Conservation (phyloP, 2,329 filamentous ascomycete genomes). For the Stromatinia cepivora region DNA sequence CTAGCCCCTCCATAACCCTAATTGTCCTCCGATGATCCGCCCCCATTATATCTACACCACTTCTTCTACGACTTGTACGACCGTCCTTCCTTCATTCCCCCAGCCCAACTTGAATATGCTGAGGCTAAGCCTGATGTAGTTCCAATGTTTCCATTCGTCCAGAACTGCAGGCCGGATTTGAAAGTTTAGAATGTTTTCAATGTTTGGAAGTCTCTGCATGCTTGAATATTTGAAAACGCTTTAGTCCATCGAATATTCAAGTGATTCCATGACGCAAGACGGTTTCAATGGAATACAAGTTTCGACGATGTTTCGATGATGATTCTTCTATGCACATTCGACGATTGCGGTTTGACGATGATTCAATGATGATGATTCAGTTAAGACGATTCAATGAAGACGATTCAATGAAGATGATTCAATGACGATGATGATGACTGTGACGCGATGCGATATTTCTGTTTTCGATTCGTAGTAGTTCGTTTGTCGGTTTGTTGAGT, state of each 20-base stretch:
- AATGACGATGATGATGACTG: not conserved
- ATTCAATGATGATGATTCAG: not conserved
- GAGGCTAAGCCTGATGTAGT: not conserved
- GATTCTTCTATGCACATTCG: too few relatives aligned
- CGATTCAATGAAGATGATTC: not conserved
- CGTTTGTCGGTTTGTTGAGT: not conserved
- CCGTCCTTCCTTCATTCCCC: rapidly evolving
- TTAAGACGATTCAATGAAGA: too few relatives aligned
- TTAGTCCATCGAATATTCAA: not conserved
- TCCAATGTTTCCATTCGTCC: not conserved
- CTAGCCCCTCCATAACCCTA: not conserved
- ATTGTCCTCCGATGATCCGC: not conserved
- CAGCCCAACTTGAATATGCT: too few relatives aligned
- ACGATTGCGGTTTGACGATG: too few relatives aligned
- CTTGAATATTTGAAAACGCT: too few relatives aligned
- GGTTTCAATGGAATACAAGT: not conserved
- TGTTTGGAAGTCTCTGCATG: not conserved
- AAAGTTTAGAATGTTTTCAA: not conserved
- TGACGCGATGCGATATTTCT: not conserved
- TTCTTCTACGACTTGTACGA: not conserved
- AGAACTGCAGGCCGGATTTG: not conserved
- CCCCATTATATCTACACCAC: not conserved
- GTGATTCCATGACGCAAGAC: not conserved
- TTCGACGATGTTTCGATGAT: not conserved
- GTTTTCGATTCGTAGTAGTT: not conserved